Evolutionary conservation across 352 stramenopile genomes (phyloP).

Genomic region (Blastocystis sp.): DNA sequence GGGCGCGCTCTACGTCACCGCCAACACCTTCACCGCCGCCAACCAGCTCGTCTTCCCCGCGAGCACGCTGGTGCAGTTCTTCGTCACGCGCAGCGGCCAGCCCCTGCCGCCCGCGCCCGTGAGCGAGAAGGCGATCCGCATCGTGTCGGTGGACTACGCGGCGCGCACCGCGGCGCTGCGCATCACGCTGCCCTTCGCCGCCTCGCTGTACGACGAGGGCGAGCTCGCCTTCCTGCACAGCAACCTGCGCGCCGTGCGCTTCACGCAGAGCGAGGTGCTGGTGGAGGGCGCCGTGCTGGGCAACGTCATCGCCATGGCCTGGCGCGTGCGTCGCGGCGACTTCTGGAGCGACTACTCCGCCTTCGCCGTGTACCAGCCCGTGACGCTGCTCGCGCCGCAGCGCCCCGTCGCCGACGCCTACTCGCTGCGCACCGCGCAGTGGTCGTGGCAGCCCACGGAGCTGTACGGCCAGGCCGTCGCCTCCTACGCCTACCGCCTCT

Average conservation of each 20-base stretch:
- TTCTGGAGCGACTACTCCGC: neutral
- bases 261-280: neutral
- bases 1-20: neutral
- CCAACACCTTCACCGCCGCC: neutral
- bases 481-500: neutral
- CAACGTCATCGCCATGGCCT: conserved; percentile 19
- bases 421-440: neutral
- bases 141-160: conserved; percentile 13
- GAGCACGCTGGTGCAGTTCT: neutral
- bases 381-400: conserved; percentile 11
- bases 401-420: neutral
- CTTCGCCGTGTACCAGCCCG: conserved; percentile 1
- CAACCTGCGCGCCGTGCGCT: neutral
- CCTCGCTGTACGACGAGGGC: neutral
- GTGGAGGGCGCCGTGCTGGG: conserved; percentile 33
- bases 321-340: neutral
- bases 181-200: neutral
- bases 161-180: neutral
- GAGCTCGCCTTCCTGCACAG: conserved; percentile 31
- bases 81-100: neutral
- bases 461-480: conserved; percentile 11
- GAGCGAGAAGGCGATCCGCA: conserved; percentile 9
- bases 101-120: neutral
- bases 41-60: neutral
- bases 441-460: neutral